Percentiles rank a stretch among this genome's conserved stretches.
These are phyloP conservation scores for Aureoboletus auriporus DNA, from an alignment of 768 basidiomycete species.

Conservation along the genomic window DNA sequence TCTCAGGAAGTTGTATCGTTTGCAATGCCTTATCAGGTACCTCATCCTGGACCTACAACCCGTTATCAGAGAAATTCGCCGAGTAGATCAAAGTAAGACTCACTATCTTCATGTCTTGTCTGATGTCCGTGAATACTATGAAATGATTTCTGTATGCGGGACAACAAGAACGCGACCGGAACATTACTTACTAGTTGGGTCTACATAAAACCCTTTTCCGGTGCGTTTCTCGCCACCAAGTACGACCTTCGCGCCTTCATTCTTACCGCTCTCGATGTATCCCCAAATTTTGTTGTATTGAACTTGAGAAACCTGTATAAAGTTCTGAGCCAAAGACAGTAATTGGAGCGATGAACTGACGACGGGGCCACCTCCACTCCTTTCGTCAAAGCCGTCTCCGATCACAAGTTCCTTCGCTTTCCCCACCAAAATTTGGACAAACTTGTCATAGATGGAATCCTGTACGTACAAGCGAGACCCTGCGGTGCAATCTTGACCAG, in stretches of 20 bases:
- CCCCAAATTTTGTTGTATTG: conserved; percentile 85
- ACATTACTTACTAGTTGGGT: conserved; percentile 72
- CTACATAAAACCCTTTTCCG: conserved; percentile 82
- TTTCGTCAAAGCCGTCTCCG: conserved; percentile 78
- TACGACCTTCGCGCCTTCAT: conserved; percentile 73
- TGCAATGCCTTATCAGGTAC: conserved; percentile 14
- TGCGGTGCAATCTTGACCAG: conserved; percentile 92
- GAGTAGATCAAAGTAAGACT: conserved; percentile 22
- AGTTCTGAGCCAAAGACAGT: conserved; percentile 5
- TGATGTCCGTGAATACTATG: conserved; percentile 79
- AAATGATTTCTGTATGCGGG: conserved; percentile 3
- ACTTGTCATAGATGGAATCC: conserved; percentile 82
- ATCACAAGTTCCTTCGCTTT: conserved; percentile 69
- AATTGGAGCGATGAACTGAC: conserved; percentile 40
- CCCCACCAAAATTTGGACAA: conserved; percentile 58
- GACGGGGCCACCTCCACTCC: conserved; percentile 76
- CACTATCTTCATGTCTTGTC: conserved; percentile 81
- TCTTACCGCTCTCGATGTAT: conserved; percentile 84
- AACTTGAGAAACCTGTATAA: conserved; percentile 66
- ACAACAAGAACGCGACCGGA: conserved; percentile 5
- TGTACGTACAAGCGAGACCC: conserved; percentile 90
- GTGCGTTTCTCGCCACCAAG: conserved; percentile 78
- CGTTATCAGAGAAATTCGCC: conserved; percentile 20
- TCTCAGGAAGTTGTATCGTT: conserved; percentile 9
- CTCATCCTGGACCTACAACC: conserved; percentile 29